phyloP scores from a whole-genome alignment of 805 yeast genomes.

The Cyberlindnera suaveolens region DNA sequence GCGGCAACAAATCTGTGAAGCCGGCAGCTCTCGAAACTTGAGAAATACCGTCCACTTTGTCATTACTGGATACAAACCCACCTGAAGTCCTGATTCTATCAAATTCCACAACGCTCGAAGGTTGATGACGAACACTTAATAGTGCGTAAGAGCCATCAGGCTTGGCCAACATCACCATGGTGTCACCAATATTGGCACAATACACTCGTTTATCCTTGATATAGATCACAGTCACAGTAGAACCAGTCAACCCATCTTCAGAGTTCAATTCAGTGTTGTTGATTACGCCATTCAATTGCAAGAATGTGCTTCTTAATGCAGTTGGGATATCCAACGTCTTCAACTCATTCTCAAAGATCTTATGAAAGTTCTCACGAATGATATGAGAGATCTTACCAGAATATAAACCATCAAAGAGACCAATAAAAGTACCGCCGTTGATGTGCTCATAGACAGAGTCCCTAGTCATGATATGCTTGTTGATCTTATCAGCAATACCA shows the following conservation, averaged over 20 bases:
- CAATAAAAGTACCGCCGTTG: slow-evolving; percentile 73
- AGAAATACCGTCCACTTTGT: slow-evolving; percentile 75
- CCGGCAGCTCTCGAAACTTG: slow-evolving; percentile 91
- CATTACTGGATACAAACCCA: slow-evolving; percentile 82
- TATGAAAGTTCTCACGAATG: slow-evolving; percentile 66
- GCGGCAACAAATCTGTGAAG: slow-evolving; percentile 78
- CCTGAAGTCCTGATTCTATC: slow-evolving; percentile 89
- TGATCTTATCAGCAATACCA: slow-evolving; percentile 89
- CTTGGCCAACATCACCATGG: slow-evolving; percentile 72
- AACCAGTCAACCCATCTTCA: slow-evolving; percentile 73
- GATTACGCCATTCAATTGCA: slow-evolving; percentile 75
- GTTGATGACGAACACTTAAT: slow-evolving; percentile 76
- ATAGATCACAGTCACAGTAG: slow-evolving; percentile 78
- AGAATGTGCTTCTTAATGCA: slow-evolving; percentile 78
- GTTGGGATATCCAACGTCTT: slow-evolving; percentile 47
- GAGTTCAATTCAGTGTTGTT: slow-evolving; percentile 44
- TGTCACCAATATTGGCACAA: slow-evolving; percentile 89
- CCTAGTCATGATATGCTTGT: slow-evolving; percentile 63
- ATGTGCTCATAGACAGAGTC: slow-evolving; percentile 86
- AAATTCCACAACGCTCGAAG: slow-evolving; percentile 69
- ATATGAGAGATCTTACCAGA: slow-evolving; percentile 66
- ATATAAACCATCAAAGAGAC: slow-evolving; percentile 75
- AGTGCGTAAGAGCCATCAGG: slow-evolving; percentile 75
- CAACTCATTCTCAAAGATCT: slow-evolving; percentile 63
- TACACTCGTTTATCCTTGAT: slow-evolving; percentile 64